Base-by-base conservation (phyloP, 495 filamentous ascomycete genomes). In the Daldinia loculata region DNA sequence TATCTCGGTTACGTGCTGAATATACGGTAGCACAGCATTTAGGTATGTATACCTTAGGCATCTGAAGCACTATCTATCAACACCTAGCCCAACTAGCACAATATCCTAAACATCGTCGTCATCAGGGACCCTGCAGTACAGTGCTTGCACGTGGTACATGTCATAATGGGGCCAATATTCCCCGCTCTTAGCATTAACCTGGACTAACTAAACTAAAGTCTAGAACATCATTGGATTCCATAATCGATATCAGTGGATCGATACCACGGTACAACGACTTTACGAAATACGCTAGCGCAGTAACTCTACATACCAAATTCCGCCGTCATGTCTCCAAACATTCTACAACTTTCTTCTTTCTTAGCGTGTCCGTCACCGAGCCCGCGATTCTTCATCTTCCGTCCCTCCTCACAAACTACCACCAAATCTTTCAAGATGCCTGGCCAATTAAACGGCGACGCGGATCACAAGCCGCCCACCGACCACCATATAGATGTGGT, bases 401-500 rank as follows among this genome's bases (percentile, higher is more conserved):
- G 61, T 15, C 61, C 70, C 14, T 61, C 61, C 2, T 62, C 51
- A n/a, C 61, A 66, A 53, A 22, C 39, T 2, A 58, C 19, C 12
- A 51, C 51, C 27, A 64, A 58, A 38, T 57, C 24, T 24, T 57
- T 15, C 57, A 74, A 48, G 66, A 84, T 83, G 81, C 76, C 80
- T 24, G 76, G 72, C 27, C 74, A 78, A 26, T 17, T 74, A 14
- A 76, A 81, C 56, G 79, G 77, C 73, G 76, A 74, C 6, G 39
- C 34, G 36, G 66, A 48, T 55, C 34, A 48, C 45, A 75, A 76
- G 56, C 70, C 76, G 22, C 76, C 78, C 26, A 67, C 76, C 24
- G 75, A 80, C 51, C 82, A 81, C 51, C 83, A 81, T 57, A 83
- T 84, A 66, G 83, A 83, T 53, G 77, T 84, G 19, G 67, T 79